Evolutionary conservation across 2,329 filamentous ascomycete genomes (phyloP), one percentile per base, ranked within the genome.

Genomic region (Neofusicoccum cordaticola): DNA sequence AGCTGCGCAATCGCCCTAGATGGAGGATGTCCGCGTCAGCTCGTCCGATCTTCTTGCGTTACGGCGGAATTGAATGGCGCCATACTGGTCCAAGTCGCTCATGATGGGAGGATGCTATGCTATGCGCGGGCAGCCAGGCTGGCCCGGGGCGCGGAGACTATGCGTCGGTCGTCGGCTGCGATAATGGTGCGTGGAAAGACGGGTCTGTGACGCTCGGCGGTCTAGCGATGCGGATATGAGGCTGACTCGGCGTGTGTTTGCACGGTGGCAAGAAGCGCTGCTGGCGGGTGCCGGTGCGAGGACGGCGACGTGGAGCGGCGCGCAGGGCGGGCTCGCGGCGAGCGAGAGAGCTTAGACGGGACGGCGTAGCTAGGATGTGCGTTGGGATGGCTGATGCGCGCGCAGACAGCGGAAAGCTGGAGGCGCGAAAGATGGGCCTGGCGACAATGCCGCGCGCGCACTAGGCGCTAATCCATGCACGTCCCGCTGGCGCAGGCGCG

Each of bases 31-130:
- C 51, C 12, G 62, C 62, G 51, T 42, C 19, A 37, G 50, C 39
- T n/a, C n/a, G 12, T 60, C 19, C 7, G 27, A 4, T 19, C 39
- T 50, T 15, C 12, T 63, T 35, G 31, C 41, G 45, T 31, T 19
- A 13, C 17, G 19, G 31, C 19, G 31, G 56, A 31, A 13, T 53
- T 17, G 37, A 45, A 44, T 11, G 44, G 45, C 60, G 60, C 72
- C 82, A 70, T 84, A 96, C 93, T 88, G 91, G 82, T 98, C 95
- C 73, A 98, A 86, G 79, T 98, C 93, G 80, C 93, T 97, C 90
- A 97, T 97, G 66, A 31, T 50, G 56, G n/a, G 48, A 39, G 31
- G 27, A n/a, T 44, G 22, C 4, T 45, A n/a, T 47, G n/a, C 27
- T 51, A 48, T 45, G 47, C 47, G 47, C 53, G 27, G 27, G n/a